Conservation (phyloP, 768 basidiomycete species). For the Suillus paluster region DNA sequence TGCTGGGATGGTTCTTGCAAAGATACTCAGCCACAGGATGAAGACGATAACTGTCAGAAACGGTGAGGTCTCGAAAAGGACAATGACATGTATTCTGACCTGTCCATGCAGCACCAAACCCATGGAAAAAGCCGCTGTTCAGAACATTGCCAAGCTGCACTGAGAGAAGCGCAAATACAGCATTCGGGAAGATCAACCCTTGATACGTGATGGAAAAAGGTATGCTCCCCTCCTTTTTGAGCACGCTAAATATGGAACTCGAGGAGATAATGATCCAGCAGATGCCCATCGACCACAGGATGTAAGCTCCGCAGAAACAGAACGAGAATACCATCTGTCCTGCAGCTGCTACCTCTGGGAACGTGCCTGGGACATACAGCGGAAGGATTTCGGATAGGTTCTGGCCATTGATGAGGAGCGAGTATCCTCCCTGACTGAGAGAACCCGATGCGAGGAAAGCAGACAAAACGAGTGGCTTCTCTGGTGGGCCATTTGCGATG, state of each 20-base stretch:
- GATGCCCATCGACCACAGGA: slow-evolving; percentile 59
- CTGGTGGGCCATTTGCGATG: slow-evolving; percentile 45
- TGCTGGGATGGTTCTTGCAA: slow-evolving; percentile 47
- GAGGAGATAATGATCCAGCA: slow-evolving; percentile 53
- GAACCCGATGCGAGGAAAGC: slow-evolving; percentile 57
- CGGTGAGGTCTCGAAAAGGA: background rate
- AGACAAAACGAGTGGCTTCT: slow-evolving; percentile 44
- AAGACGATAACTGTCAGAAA: slow-evolving; percentile 42
- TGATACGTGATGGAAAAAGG: slow-evolving; percentile 54
- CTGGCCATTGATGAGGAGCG: slow-evolving; percentile 46
- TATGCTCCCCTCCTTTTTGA: slow-evolving; percentile 35
- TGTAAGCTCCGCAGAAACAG: slow-evolving; percentile 50
- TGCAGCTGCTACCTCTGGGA: slow-evolving; percentile 37
- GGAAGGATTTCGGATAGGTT: slow-evolving; percentile 41
- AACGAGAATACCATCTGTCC: slow-evolving; percentile 48
- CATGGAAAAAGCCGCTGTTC: slow-evolving; percentile 54
- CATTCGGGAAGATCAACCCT: slow-evolving; percentile 62
- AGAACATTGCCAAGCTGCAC: slow-evolving; percentile 53
- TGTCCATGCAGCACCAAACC: slow-evolving; percentile 57
- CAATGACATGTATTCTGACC: slow-evolving; percentile 29
- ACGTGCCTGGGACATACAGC: slow-evolving; percentile 30
- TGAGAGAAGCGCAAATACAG: slow-evolving; percentile 52
- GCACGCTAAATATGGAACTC: slow-evolving; percentile 41
- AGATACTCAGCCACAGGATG: slow-evolving; percentile 45
- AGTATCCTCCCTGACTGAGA: slow-evolving; percentile 56